Percentiles rank a stretch among this genome's conserved stretches.
Evolutionary conservation across 495 filamentous ascomycete genomes (phyloP).

Genomic region (Aspergillus mulundensis): DNA sequence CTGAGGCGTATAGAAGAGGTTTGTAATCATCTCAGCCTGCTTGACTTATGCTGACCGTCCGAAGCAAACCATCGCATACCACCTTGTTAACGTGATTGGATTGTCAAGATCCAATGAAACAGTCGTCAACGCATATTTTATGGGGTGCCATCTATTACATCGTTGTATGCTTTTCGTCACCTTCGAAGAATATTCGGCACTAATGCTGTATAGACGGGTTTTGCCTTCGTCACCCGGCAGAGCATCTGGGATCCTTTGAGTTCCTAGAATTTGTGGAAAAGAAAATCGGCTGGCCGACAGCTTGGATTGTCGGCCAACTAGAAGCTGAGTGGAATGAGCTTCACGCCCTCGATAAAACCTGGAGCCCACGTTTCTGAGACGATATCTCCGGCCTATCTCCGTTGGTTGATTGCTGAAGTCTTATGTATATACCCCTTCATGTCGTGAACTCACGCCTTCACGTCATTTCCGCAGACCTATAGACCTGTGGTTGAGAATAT

Average conservation of each 20-base stretch:
- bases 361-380: not conserved
- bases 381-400: not conserved
- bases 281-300: constrained; percentile 33
- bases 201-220: constrained; percentile 26
- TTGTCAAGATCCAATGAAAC: constrained; percentile 37
- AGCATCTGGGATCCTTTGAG: constrained; percentile 29
- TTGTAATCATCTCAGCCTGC: constrained; percentile 1
- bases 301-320: constrained; percentile 29
- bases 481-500: not conserved
- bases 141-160: constrained; percentile 36
- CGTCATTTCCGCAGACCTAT: not conserved
- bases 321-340: constrained; percentile 32
- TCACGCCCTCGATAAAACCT: constrained; percentile 16
- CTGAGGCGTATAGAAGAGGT: constrained; percentile 30
- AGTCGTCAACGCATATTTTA: constrained; percentile 38
- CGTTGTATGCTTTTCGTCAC: constrained; percentile 27
- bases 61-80: constrained; percentile 26
- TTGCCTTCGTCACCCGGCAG: constrained; percentile 26
- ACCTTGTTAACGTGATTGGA: constrained; percentile 32
- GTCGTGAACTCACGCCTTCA: not conserved
- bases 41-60: constrained; percentile 1
- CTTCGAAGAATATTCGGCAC: not conserved
- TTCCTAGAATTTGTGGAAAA: constrained; percentile 31
- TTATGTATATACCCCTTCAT: not conserved
- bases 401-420: not conserved